These are phyloP conservation scores for Aurifilum marmelostoma DNA, from an alignment of 2,329 filamentous ascomycete genomes.

Conservation along the genomic window DNA sequence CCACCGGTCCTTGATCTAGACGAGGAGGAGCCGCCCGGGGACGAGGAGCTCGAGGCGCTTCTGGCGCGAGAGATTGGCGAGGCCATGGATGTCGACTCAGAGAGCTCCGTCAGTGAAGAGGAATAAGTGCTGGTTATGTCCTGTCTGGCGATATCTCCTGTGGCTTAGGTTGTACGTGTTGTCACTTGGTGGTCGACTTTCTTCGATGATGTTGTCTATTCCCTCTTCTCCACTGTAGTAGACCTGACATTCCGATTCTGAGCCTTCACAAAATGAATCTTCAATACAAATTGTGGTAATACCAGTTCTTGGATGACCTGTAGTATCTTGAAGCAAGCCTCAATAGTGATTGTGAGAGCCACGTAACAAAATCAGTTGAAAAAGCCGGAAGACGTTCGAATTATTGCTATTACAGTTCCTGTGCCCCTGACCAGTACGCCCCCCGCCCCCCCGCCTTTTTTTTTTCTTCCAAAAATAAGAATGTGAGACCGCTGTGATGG, in stretches of 20 bases:
- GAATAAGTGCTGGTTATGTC: conserved; percentile 45
- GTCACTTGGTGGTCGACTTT: not conserved
- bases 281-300: not conserved
- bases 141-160: not conserved
- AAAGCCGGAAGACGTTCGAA: too few species aligned
- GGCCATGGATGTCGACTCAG: conserved; percentile 54
- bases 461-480: not conserved
- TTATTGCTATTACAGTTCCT: not conserved
- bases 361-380: too few species aligned
- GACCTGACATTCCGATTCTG: not conserved
- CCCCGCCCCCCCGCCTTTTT: too few species aligned
- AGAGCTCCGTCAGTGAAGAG: conserved; percentile 70
- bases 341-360: not conserved
- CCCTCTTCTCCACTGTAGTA: too few species aligned
- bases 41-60: conserved; percentile 56
- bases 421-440: too few species aligned
- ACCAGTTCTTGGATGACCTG: not conserved
- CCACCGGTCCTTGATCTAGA: conserved; percentile 29
- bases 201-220: not conserved
- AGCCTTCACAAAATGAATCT: not conserved
- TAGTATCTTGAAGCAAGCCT: not conserved
- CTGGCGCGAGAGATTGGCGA: conserved; percentile 54
- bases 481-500: not conserved
- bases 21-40: conserved; percentile 45
- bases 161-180: not conserved